Evolutionary conservation across 2,329 filamentous ascomycete species (phyloP).

Genomic region (Aspergillus latus): DNA sequence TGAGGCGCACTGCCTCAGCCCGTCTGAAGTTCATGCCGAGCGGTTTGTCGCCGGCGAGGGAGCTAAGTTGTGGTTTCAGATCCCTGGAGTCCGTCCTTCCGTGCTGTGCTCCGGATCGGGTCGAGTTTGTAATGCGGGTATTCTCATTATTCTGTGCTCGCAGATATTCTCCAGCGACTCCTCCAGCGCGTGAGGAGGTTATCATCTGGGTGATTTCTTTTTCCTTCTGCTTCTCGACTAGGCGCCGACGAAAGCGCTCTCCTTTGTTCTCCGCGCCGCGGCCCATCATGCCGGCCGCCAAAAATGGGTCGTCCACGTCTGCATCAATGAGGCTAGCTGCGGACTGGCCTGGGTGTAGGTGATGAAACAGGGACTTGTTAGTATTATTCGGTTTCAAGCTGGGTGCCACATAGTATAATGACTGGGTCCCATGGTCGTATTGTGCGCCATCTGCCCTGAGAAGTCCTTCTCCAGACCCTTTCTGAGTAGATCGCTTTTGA

Average conservation of each 20-base stretch:
- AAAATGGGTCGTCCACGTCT: conserved; percentile 44
- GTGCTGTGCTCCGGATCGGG: conserved; percentile 9
- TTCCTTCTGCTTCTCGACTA: conserved; percentile 46
- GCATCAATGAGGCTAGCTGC: conserved; percentile 45
- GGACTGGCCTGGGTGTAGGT: conserved; percentile 29
- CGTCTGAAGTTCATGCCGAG: conserved; percentile 33
- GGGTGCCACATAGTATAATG: conserved; percentile 47
- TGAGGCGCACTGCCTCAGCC: conserved; percentile 42
- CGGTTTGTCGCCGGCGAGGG: neutral
- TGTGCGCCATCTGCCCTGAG: conserved; percentile 38
- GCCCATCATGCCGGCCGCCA: conserved; percentile 39
- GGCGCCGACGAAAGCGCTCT: conserved; percentile 43
- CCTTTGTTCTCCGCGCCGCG: conserved; percentile 44
- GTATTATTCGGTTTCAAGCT: conserved; percentile 25
- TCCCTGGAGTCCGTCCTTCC: conserved; percentile 5
- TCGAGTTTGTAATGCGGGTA: conserved; percentile 3
- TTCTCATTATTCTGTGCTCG: conserved; percentile 35
- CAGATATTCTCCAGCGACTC: conserved; percentile 48
- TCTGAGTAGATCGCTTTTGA: conserved; percentile 20
- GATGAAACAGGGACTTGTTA: conserved; percentile 23
- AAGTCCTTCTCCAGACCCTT: conserved; percentile 20
- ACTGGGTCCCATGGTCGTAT: conserved; percentile 44
- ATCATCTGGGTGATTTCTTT: conserved; percentile 47
- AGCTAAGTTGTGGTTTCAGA: neutral
- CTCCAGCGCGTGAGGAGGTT: conserved; percentile 30